Evolutionary conservation across 208 protist genomes (phyloP).

Genomic region (Trypanosoma cruzi): DNA sequence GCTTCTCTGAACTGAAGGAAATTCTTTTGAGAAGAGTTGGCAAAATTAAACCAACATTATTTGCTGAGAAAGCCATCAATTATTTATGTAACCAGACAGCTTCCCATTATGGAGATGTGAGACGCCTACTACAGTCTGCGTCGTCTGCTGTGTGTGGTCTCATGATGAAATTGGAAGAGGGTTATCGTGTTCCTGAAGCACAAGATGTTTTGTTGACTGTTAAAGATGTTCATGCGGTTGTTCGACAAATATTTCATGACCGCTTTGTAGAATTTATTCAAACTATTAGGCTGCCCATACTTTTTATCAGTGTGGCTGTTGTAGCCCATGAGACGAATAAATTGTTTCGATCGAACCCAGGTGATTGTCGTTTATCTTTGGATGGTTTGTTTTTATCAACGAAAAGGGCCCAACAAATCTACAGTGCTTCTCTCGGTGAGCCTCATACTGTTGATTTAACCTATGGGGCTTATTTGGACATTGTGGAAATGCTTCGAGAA

Average conservation of each 20-base stretch:
- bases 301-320: conserved; percentile 73
- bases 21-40: conserved; percentile 69
- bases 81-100: conserved; percentile 86
- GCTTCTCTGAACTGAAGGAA: conserved; percentile 64
- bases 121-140: conserved; percentile 81
- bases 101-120: conserved; percentile 90
- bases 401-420: conserved; percentile 52
- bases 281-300: conserved; percentile 54
- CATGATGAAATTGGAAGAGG: conserved; percentile 78
- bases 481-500: conserved; percentile 75
- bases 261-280: conserved; percentile 89
- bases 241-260: conserved; percentile 89
- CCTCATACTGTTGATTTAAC: conserved; percentile 60
- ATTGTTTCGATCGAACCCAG: conserved; percentile 43
- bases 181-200: conserved; percentile 19
- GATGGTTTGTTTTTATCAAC: conserved; percentile 58
- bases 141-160: conserved; percentile 84
- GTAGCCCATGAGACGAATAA: conserved; percentile 72
- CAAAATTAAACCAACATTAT: conserved; percentile 71
- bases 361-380: conserved; percentile 57
- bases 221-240: conserved; percentile 73
- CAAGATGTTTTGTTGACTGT: conserved; percentile 70
- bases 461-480: conserved; percentile 53
- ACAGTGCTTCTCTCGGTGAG: conserved; percentile 60
- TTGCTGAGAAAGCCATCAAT: conserved; percentile 77